phyloP scores from a whole-genome alignment of 208 protist species.

The Pavlovales sp. region DNA sequence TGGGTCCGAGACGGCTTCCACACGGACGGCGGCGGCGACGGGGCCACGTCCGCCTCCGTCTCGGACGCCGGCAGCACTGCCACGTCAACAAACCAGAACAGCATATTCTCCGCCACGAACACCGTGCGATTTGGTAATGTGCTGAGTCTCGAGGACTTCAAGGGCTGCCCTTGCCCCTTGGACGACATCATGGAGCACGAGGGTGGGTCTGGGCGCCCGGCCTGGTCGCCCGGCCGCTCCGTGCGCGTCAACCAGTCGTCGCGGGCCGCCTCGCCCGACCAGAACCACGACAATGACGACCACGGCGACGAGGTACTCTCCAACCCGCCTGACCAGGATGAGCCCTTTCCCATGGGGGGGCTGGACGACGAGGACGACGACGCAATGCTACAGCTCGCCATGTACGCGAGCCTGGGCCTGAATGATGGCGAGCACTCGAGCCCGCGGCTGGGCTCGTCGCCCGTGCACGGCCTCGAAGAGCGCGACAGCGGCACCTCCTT shows the following conservation, averaged over 20 bases:
- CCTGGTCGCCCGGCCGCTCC: background rate
- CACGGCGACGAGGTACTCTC: background rate
- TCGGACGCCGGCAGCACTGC: background rate
- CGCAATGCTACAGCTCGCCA: background rate
- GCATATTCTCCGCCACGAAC: background rate
- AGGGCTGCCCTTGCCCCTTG: background rate
- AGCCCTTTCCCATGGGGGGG: no score
- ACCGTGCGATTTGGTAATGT: background rate
- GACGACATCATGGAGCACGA: background rate
- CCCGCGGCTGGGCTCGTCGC: no score
- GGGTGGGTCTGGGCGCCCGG: background rate
- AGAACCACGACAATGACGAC: background rate
- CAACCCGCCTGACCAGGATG: background rate
- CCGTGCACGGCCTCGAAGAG: no score
- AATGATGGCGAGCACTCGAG: no score
- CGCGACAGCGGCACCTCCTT: no score
- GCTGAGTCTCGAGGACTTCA: background rate
- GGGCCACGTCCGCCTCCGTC: background rate
- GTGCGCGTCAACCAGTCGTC: background rate
- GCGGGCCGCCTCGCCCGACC: background rate
- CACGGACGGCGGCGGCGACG: no score
- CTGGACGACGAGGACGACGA: background rate
- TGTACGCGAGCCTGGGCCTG: background rate
- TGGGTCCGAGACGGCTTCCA: no score
- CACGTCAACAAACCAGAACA: background rate